These are phyloP conservation scores for Yamadazyma kitorensis DNA, from an alignment of 805 yeast species.

Conservation along the genomic window DNA sequence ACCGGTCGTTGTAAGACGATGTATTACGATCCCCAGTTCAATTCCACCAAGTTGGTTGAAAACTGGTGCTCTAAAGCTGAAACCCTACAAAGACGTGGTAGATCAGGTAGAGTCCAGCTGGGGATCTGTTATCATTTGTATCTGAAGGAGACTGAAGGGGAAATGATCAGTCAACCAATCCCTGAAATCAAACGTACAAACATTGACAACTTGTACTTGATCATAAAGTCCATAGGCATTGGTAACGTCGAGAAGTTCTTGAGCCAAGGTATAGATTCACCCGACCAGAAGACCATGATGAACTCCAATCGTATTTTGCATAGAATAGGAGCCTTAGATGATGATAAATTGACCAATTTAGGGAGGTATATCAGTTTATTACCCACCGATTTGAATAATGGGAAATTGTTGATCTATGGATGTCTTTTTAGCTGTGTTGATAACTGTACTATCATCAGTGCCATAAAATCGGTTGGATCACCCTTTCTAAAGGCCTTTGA, in stretches of 20 bases:
- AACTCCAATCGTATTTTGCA: conserved; percentile 52
- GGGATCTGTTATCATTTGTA: conserved; percentile 83
- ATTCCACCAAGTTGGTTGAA: conserved; percentile 71
- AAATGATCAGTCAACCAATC: conserved; percentile 69
- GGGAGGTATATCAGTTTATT: conserved; percentile 78
- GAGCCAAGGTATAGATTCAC: conserved; percentile 78
- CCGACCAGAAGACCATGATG: conserved; percentile 50
- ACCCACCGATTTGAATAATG: conserved; percentile 85
- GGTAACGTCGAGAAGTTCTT: conserved; percentile 67
- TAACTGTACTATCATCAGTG: conserved; percentile 73
- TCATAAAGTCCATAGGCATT: conserved; percentile 88
- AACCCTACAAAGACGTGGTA: conserved; percentile 86
- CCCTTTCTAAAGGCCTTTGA: conserved; percentile 70
- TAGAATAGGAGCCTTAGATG: conserved; percentile 70
- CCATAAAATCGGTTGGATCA: conserved; percentile 67
- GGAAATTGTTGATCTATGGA: conserved; percentile 76
- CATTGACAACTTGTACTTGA: conserved; percentile 75
- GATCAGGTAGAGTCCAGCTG: conserved; percentile 92
- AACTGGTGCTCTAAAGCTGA: conserved; percentile 90
- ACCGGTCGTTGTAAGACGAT: conserved; percentile 81
- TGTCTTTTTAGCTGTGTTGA: conserved; percentile 82
- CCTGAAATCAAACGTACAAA: conserved; percentile 89
- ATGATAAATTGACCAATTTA: conserved; percentile 57
- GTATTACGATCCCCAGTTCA: conserved; percentile 63
- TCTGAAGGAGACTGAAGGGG: conserved; percentile 53